Conservation (phyloP, 305 asterid species). For the Solanum hybrid region DNA sequence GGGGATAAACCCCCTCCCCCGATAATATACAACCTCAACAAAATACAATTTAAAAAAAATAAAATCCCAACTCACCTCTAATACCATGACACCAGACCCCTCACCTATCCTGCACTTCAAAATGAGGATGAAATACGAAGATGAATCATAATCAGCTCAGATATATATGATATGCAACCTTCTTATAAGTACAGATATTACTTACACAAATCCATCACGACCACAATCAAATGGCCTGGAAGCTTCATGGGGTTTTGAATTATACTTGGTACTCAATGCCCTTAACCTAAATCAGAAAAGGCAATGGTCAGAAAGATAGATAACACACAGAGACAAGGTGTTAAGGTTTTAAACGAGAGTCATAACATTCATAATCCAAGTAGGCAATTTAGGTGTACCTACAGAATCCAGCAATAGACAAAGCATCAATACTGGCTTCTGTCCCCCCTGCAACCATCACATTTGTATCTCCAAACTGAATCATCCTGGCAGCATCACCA, state of each 20-base stretch:
- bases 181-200: background rate
- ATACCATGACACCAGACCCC: constrained; percentile 81
- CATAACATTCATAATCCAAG: background rate
- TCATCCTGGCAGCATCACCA: constrained; percentile 96
- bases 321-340: background rate
- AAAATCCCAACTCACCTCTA: constrained; percentile 63
- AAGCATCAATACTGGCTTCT: constrained; percentile 95
- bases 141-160: constrained; percentile 9
- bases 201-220: constrained; percentile 98
- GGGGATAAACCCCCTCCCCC: background rate
- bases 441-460: constrained; percentile 99
- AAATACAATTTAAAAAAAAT: background rate
- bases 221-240: constrained; percentile 90
- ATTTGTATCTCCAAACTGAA: constrained; percentile 92
- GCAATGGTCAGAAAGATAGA: background rate
- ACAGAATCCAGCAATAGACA: constrained; percentile 96
- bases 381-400: constrained; percentile 35
- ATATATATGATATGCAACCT: background rate
- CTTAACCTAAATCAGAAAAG: constrained; percentile 50
- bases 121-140: constrained; percentile 11
- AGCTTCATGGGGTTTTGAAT: constrained; percentile 63
- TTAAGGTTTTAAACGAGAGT: background rate
- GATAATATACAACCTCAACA: background rate
- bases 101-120: constrained; percentile 73
- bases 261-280: constrained; percentile 80